Percentiles rank a stretch among this genome's conserved stretches.
These are phyloP conservation scores for Scutellaria galericulata DNA, from an alignment of 257 asterid genomes.

Conservation along the genomic window DNA sequence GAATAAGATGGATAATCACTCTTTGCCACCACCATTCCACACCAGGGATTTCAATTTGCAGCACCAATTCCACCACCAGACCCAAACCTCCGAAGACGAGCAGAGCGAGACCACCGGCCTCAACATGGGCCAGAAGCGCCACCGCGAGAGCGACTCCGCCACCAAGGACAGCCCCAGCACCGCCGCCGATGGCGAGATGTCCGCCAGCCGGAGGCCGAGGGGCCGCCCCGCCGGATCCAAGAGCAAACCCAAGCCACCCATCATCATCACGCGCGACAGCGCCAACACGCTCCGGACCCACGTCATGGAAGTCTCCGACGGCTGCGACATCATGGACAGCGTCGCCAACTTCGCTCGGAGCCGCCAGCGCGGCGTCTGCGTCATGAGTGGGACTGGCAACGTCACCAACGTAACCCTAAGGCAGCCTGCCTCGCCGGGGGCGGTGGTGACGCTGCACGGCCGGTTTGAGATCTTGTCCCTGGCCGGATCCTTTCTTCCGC, in stretches of 20 bases:
- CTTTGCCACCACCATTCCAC: constrained; percentile 85
- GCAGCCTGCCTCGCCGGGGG: constrained; percentile 84
- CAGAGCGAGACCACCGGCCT: constrained; percentile 70
- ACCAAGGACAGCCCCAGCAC: constrained; percentile 34
- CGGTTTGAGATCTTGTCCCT: constrained; percentile 82
- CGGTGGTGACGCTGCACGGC: constrained; percentile 79
- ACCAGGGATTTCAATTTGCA: constrained; percentile 81
- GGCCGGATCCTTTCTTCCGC: constrained; percentile 84
- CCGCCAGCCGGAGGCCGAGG: constrained; percentile 60
- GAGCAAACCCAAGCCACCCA: constrained; percentile 87
- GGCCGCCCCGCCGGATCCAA: constrained; percentile 96
- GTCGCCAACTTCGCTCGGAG: constrained; percentile 72
- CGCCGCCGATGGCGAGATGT: constrained; percentile 52
- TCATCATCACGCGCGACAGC: constrained; percentile 87
- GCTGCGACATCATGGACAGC: constrained; percentile 80
- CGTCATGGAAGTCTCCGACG: constrained; percentile 90
- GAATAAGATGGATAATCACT: constrained; percentile 48
- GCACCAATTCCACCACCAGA: constrained; percentile 60
- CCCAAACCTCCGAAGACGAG: constrained; percentile 65
- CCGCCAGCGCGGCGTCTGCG: constrained; percentile 88
- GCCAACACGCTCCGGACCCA: constrained; percentile 92
- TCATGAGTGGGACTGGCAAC: constrained; percentile 82
- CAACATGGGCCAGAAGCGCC: constrained; percentile 55
- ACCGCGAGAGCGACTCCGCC: constrained; percentile 49
- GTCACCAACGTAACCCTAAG: constrained; percentile 79